These are phyloP conservation scores for Parietichytrium sp. DNA, from an alignment of 108 stramenopile species.

Conservation along the genomic window DNA sequence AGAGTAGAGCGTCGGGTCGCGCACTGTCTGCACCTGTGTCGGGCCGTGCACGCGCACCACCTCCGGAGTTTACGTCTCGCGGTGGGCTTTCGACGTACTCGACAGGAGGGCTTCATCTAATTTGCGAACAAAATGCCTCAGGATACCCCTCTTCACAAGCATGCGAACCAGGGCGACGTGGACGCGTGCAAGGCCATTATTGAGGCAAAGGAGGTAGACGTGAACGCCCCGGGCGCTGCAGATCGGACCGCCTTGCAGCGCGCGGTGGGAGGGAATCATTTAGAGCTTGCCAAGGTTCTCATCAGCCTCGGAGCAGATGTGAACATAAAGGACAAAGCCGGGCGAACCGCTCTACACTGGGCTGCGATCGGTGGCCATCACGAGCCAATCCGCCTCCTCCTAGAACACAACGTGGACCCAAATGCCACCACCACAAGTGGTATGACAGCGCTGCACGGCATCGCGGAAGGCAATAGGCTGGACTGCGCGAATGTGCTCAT, in stretches of 20 bases:
- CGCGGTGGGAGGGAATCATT: conserved; percentile 52
- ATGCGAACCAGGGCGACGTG: conserved; percentile 50
- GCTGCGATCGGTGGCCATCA: conserved; percentile 52
- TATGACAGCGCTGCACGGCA: conserved; percentile 51
- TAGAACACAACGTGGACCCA: conserved; percentile 41
- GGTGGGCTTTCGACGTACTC: too few species aligned
- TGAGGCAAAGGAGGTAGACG: conserved; percentile 39
- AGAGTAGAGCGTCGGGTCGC: too few species aligned
- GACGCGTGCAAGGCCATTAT: conserved; percentile 42
- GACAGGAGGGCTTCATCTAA: too few species aligned
- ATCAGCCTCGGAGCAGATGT: conserved; percentile 46
- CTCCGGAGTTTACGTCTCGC: too few species aligned
- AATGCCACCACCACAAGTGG: conserved; percentile 42
- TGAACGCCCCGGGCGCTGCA: conserved; percentile 52
- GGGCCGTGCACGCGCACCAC: too few species aligned
- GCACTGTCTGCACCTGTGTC: too few species aligned
- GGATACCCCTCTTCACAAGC: conserved; percentile 51
- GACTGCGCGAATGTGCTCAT: conserved; percentile 49
- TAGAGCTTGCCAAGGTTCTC: conserved; percentile 45
- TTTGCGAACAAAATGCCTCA: conserved; percentile 45
- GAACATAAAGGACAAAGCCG: conserved; percentile 49
- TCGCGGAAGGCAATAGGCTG: conserved; percentile 43
- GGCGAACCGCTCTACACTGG: conserved; percentile 56
- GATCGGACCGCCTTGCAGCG: conserved; percentile 53
- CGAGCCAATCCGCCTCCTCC: conserved; percentile 44